These are phyloP conservation scores for Trichosporon ovoides DNA, from an alignment of 1,284 basidiomycete species.

Conservation along the genomic window DNA sequence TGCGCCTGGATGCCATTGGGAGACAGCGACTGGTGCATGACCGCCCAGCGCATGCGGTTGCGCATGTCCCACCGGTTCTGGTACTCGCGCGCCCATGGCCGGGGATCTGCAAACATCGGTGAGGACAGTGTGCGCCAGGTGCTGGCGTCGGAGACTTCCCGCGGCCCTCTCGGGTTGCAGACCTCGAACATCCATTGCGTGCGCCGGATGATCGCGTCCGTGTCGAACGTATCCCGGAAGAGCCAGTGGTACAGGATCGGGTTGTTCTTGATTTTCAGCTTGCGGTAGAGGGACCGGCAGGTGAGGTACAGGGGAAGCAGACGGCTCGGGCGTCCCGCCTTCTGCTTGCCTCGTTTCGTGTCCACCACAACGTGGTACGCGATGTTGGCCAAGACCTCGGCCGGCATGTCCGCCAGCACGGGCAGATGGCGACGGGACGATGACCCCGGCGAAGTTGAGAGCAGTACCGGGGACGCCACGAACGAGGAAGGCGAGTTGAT, in stretches of 20 bases:
- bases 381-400: conserved; percentile 27
- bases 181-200: conserved; percentile 37
- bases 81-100: conserved; percentile 44
- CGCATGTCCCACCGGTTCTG: conserved; percentile 37
- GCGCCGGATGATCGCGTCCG: conserved; percentile 35
- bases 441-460: not conserved
- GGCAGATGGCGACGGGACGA: conserved; percentile 3
- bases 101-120: conserved; percentile 30
- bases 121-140: not conserved
- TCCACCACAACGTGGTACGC: conserved; percentile 33
- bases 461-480: not conserved
- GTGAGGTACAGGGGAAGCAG: conserved; percentile 37
- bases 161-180: not conserved
- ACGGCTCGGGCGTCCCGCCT: conserved; percentile 24
- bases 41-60: conserved; percentile 36
- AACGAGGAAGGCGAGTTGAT: not conserved
- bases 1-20: conserved; percentile 27
- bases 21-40: conserved; percentile 29
- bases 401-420: conserved; percentile 23
- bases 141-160: not conserved
- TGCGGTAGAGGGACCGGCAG: conserved; percentile 33
- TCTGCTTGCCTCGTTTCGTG: conserved; percentile 6
- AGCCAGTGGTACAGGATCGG: conserved; percentile 48
- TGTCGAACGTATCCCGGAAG: conserved; percentile 48
- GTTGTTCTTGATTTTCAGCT: conserved; percentile 44